Evolutionary conservation across 148 eudicot genomes (phyloP).

Genomic region (Vaccinium darrowii): DNA sequence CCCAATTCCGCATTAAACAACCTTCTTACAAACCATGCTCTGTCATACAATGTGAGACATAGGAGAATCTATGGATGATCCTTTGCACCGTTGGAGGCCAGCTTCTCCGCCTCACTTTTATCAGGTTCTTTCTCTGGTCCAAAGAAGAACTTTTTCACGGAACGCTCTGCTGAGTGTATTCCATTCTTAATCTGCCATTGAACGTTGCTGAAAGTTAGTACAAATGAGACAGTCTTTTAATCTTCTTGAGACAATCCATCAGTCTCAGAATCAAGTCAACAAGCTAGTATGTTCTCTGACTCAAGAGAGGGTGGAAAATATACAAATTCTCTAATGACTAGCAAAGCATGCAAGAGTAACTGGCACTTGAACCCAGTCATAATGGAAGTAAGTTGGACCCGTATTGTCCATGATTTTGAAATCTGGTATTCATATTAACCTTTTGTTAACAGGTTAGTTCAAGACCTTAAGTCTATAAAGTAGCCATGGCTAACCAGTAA

Average conservation of each 20-base stretch:
- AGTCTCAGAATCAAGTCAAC: background rate
- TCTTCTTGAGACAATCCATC: background rate
- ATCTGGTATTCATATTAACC: background rate
- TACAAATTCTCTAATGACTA: background rate
- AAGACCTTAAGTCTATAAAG: background rate
- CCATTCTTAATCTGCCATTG: slow-evolving; percentile 60
- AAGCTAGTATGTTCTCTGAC: background rate
- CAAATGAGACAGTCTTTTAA: background rate
- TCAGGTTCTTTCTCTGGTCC: slow-evolving; percentile 43
- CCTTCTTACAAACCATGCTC: background rate
- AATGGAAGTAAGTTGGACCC: background rate
- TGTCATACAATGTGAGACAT: background rate
- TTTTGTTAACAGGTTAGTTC: background rate
- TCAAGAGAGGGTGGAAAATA: background rate
- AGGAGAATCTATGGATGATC: slow-evolving; percentile 29
- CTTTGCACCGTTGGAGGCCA: slow-evolving; percentile 32
- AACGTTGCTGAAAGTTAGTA: slow-evolving; percentile 2
- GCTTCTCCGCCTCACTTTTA: slow-evolving; percentile 30
- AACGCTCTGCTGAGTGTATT: slow-evolving; percentile 56
- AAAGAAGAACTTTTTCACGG: slow-evolving; percentile 59
- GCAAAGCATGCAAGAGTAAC: background rate
- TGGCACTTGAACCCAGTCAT: background rate
- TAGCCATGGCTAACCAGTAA: background rate
- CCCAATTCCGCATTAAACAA: background rate
- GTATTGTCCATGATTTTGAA: background rate